Conservation (phyloP, 441 rosid species). For the Adansonia madagascariensis region DNA sequence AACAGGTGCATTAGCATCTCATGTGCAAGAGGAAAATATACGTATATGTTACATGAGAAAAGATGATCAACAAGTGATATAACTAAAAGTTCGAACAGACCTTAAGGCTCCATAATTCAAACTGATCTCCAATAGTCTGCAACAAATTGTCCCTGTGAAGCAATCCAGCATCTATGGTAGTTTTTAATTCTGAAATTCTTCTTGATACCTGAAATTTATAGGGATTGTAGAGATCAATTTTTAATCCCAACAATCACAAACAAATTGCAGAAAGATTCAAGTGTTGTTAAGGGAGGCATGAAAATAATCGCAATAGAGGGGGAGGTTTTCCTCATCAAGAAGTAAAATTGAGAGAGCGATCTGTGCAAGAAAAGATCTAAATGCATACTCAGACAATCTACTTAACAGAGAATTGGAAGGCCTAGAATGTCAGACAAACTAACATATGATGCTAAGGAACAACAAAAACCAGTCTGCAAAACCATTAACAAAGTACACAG, state of each 20-base stretch:
- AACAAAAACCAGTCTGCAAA: constrained; percentile 10
- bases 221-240: constrained; percentile 11
- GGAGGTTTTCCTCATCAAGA: constrained; percentile 15
- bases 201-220: constrained; percentile 65
- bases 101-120: constrained; percentile 80
- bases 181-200: constrained; percentile 71
- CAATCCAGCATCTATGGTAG: constrained; percentile 70
- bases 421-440: constrained; percentile 11
- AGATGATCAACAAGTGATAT: constrained; percentile 20
- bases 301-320: not conserved
- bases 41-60: constrained; percentile 21
- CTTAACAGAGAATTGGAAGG: constrained; percentile 4
- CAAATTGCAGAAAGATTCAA: not conserved
- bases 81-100: constrained; percentile 43
- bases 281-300: not conserved
- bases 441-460: not conserved
- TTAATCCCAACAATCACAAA: constrained; percentile 4
- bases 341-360: constrained; percentile 3
- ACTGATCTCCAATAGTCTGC: constrained; percentile 67
- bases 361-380: not conserved
- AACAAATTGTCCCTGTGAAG: constrained; percentile 61
- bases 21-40: constrained; percentile 19
- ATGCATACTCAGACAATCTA: constrained; percentile 11
- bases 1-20: constrained; percentile 15
- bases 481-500: not conserved